Conservation (phyloP, 2,329 filamentous ascomycete species). For the Sphaerostilbella broomeana region DNA sequence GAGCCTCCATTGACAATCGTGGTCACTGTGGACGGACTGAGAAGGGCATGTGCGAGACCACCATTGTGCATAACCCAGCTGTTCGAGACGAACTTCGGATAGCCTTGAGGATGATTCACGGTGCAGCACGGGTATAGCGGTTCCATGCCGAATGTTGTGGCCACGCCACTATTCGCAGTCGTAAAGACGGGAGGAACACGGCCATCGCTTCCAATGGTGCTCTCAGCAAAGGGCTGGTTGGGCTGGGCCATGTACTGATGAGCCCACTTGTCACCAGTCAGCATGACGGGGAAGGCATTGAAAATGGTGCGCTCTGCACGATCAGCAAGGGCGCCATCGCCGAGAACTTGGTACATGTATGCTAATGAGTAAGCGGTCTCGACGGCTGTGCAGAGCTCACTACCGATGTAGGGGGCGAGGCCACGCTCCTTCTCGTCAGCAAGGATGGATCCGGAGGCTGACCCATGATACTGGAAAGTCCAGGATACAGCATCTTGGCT, state of each 20-base stretch:
- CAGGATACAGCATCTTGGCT: constrained; percentile 32
- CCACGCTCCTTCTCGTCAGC: constrained; percentile 36
- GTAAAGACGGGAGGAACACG: constrained; percentile 33
- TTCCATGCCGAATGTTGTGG: constrained; percentile 43
- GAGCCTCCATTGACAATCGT: constrained; percentile 27
- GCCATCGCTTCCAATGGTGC: constrained; percentile 31
- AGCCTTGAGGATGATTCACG: constrained; percentile 52
- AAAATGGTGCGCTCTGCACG: constrained; percentile 45
- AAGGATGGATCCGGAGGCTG: constrained; percentile 35
- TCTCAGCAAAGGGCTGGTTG: constrained; percentile 43
- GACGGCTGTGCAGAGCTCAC: constrained; percentile 30
- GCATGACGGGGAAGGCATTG: constrained; percentile 46
- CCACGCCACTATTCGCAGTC: constrained; percentile 35
- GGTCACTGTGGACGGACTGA: constrained; percentile 38
- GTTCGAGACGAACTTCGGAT: constrained; percentile 46
- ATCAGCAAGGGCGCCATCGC: constrained; percentile 39
- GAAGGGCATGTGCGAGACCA: constrained; percentile 44
- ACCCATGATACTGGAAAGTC: constrained; percentile 32
- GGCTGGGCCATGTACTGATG: constrained; percentile 49
- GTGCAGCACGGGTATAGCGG: constrained; percentile 50
- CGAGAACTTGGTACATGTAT: constrained; percentile 28
- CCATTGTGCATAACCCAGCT: constrained; percentile 38
- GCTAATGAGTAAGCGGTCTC: constrained; percentile 28
- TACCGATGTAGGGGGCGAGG: constrained; percentile 31
- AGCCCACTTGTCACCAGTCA: constrained; percentile 47